Conservation (phyloP, 371 early-diverging fungal species). For the Zychaea mexicana region DNA sequence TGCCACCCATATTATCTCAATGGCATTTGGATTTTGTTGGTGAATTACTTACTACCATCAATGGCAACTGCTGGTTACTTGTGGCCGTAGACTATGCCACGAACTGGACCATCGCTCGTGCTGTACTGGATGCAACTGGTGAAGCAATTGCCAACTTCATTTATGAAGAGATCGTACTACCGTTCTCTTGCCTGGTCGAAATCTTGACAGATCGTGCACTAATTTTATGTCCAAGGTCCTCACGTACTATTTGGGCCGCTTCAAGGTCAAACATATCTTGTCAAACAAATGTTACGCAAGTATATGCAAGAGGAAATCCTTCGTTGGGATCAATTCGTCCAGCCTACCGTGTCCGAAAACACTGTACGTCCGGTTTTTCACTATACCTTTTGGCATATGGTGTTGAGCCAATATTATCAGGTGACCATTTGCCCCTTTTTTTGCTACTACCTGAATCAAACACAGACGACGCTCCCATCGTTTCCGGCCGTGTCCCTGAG, state of each 20-base stretch:
- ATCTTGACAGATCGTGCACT: background rate
- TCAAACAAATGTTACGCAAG: background rate
- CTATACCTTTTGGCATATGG: slow-evolving; percentile 9
- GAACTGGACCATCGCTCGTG: slow-evolving; percentile 33
- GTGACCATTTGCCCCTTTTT: background rate
- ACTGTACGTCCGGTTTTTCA: slow-evolving; percentile 9
- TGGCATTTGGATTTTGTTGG: slow-evolving; percentile 33
- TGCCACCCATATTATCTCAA: background rate
- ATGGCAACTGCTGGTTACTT: slow-evolving; percentile 21
- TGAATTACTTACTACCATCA: slow-evolving; percentile 17
- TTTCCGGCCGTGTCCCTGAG: background rate
- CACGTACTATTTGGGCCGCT: background rate
- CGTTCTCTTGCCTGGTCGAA: background rate
- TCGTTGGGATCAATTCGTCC: slow-evolving; percentile 2
- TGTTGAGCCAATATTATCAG: background rate
- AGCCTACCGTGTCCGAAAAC: background rate
- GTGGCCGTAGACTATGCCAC: slow-evolving; percentile 42
- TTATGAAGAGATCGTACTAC: background rate
- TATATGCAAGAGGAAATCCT: background rate
- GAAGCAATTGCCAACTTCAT: slow-evolving; percentile 8
- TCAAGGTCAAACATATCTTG: background rate
- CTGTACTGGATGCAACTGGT: slow-evolving; percentile 5
- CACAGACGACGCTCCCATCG: background rate
- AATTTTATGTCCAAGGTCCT: slow-evolving; percentile 2
- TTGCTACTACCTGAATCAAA: background rate